Base-by-base conservation (phyloP, 1,139 yeast genomes). In the Nakaseomyces delphensis region DNA sequence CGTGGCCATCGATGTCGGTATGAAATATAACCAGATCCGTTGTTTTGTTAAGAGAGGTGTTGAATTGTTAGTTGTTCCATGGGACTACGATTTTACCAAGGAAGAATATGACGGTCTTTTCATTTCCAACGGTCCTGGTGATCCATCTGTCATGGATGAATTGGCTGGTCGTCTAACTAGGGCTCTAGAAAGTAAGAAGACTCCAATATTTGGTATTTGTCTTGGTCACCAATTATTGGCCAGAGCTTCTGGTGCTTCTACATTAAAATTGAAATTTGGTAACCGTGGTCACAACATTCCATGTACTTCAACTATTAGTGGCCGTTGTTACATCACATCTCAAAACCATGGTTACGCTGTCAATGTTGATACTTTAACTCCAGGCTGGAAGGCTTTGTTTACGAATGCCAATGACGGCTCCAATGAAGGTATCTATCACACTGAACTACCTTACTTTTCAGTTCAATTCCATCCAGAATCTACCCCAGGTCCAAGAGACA, bases 261-360 rank as follows among this genome's bases (percentile, higher is more conserved):
- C 99, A 45, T 58, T 77, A 60, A 93, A 93, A 68, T 72, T 93
- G 71, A 89, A 89, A 70, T 93, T 86, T 60, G 99, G 99, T 81
- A 93, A 93, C 75, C 89, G 99, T 76, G 99, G 97, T 62, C 99
- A 93, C 71, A 93, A 93, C 66, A 93, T 93, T 56, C 99, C 99
- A 51, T 89, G 96, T 72, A 86, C 96, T 46, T 85, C 95, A 43
- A 73, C 91, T 49, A 76, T 87, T 53, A 82, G 87, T 48, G 98
- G 98, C 43, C 79, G 95, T 66, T 93, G 99, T 75, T 89, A 93
- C 73, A 93, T 93, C 66, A 93, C 98, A 39, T 91, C 97, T 40
- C 99, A 93, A 71, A 93, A 93, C 66, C 99, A 93, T 69, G 99
- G 99, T 69, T 93, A 70, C 64, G 99, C 98, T 43, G 99, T 93